Evolutionary conservation across 371 early-diverging fungal species (phyloP).

Genomic region (Apophysomyces sp.): DNA sequence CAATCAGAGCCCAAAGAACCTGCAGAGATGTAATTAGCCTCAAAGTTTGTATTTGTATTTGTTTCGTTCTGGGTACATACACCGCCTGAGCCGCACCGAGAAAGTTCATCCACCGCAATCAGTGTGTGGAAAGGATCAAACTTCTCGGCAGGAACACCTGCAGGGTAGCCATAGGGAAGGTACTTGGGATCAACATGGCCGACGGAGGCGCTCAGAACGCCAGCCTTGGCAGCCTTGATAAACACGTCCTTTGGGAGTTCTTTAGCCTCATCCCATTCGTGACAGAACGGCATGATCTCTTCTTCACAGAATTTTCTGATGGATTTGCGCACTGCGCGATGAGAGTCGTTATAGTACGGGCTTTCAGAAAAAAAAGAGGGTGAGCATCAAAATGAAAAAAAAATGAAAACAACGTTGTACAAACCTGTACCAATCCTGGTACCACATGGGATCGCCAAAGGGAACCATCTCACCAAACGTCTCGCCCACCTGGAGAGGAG

Average conservation of each 20-base stretch:
- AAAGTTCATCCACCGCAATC: constrained; percentile 64
- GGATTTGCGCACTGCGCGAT: constrained; percentile 48
- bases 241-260: constrained; percentile 53
- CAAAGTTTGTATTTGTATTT: constrained; percentile 27
- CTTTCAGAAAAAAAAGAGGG: constrained; percentile 7
- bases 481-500: constrained; percentile 18
- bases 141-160: constrained; percentile 29
- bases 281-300: constrained; percentile 61
- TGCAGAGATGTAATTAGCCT: constrained; percentile 8
- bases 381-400: not conserved
- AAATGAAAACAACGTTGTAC: not conserved
- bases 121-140: constrained; percentile 65
- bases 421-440: constrained; percentile 42
- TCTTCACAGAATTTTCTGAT: constrained; percentile 60
- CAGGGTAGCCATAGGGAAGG: constrained; percentile 26
- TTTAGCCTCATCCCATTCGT: constrained; percentile 71
- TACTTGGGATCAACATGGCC: constrained; percentile 31
- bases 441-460: constrained; percentile 73
- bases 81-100: constrained; percentile 73
- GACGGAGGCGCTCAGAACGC: constrained; percentile 48
- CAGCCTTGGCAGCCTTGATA: constrained; percentile 56
- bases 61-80: constrained; percentile 31
- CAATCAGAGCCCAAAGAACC: constrained; percentile 42
- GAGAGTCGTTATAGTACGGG: constrained; percentile 59
- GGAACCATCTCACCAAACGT: constrained; percentile 46